These are phyloP conservation scores for Ricinus communis DNA, from an alignment of 345 rosid genomes.

Conservation along the genomic window DNA sequence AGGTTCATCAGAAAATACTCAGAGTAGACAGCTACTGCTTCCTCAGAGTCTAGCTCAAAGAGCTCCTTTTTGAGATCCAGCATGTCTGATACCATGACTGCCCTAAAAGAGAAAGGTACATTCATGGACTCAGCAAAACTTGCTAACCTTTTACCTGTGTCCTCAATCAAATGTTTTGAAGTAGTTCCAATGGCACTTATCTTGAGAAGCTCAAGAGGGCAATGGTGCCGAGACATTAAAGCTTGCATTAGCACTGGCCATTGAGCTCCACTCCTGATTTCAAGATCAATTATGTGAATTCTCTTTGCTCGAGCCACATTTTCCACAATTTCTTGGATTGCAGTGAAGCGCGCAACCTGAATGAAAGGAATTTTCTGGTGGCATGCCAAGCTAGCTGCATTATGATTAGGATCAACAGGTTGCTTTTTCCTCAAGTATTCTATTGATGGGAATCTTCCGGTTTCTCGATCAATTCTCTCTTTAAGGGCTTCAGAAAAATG, in stretches of 20 bases:
- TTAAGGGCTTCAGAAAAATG: constrained; percentile 21
- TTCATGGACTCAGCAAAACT: constrained; percentile 42
- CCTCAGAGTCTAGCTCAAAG: constrained; percentile 39
- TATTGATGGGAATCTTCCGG: constrained; percentile 9
- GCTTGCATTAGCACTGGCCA: constrained; percentile 41
- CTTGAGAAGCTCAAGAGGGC: constrained; percentile 30
- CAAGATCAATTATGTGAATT: constrained; percentile 40
- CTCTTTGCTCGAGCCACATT: constrained; percentile 22
- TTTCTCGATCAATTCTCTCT: constrained; percentile 27
- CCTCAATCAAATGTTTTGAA: constrained; percentile 29
- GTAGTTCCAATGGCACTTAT: constrained; percentile 43
- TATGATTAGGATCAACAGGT: background rate
- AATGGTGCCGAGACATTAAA: constrained; percentile 12
- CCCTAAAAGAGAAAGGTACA: constrained; percentile 43
- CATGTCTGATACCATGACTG: constrained; percentile 45
- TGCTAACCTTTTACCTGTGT: constrained; percentile 41
- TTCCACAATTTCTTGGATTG: constrained; percentile 35
- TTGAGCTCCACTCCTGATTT: constrained; percentile 23
- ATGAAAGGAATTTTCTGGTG: constrained; percentile 22
- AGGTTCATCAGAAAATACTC: constrained; percentile 21
- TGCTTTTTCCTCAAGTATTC: background rate
- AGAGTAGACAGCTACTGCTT: constrained; percentile 40
- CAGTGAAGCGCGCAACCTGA: constrained; percentile 32
- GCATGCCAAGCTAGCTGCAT: background rate
- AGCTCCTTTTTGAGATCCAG: constrained; percentile 45